phyloP scores from a whole-genome alignment of 495 filamentous ascomycete species.

The Trypethelium eluteriae region DNA sequence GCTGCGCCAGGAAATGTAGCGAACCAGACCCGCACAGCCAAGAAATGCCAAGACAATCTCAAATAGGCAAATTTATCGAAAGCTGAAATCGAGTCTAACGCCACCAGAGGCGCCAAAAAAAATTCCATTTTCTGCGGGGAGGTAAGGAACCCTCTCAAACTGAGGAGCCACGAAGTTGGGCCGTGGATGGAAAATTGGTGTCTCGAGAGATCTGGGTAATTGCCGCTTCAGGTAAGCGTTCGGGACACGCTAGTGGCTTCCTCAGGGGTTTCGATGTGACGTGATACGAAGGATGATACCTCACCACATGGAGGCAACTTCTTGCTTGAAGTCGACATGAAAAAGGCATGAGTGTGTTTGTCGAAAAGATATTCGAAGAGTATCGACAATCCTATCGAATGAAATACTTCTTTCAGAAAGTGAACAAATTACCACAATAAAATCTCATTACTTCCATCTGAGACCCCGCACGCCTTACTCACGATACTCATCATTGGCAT shows the following conservation, averaged over 20 bases:
- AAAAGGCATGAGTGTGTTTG: no score
- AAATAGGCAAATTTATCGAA: background rate
- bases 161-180: background rate
- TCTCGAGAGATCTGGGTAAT: background rate
- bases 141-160: background rate
- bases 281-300: background rate
- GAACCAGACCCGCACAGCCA: background rate
- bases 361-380: no score
- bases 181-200: background rate
- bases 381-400: no score
- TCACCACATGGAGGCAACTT: no score
- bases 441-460: no score
- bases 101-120: background rate
- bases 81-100: background rate
- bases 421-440: no score
- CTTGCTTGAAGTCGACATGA: no score
- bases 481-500: no score
- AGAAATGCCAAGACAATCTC: slow-evolving; percentile 9
- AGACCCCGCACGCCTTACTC: no score
- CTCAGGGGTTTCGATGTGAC: background rate
- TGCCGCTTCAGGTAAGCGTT: background rate
- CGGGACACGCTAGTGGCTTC: background rate
- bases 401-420: no score
- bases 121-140: background rate
- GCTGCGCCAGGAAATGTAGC: background rate